Conservation (phyloP, 2,329 filamentous ascomycete genomes). For the Penicillium sclerotigenum region DNA sequence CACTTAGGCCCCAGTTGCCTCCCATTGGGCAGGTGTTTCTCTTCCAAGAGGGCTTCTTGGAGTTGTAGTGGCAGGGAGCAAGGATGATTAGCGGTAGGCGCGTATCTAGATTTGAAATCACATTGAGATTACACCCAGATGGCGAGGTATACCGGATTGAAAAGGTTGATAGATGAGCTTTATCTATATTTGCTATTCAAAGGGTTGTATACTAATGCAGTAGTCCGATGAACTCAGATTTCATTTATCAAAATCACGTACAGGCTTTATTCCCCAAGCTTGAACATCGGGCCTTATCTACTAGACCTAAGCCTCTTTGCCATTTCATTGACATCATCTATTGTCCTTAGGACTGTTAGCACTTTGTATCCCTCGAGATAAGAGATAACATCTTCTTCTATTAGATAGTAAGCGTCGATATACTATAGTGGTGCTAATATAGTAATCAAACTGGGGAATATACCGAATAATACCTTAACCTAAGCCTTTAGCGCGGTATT, state of each 20-base stretch:
- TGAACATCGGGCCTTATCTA: neutral
- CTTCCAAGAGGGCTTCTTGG: no score
- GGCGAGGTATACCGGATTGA: neutral
- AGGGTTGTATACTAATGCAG: neutral
- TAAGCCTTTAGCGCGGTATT: neutral
- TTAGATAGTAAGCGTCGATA: neutral
- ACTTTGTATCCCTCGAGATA: neutral
- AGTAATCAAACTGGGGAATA: neutral
- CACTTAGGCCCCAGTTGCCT: no score
- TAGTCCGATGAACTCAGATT: neutral
- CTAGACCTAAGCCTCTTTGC: neutral
- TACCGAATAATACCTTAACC: neutral
- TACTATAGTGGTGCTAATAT: neutral
- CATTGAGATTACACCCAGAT: neutral
- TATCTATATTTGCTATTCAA: neutral
- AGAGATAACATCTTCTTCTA: conserved; percentile 1
- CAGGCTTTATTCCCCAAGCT: neutral
- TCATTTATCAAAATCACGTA: neutral
- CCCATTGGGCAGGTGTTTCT: no score
- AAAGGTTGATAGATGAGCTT: neutral
- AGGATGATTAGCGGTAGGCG: no score
- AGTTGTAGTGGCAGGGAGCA: no score
- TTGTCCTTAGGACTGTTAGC: neutral
- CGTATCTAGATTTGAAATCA: no score
- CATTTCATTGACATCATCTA: neutral